Conservation (phyloP, 768 basidiomycete species). For the Brasilioporus rufonigricans region DNA sequence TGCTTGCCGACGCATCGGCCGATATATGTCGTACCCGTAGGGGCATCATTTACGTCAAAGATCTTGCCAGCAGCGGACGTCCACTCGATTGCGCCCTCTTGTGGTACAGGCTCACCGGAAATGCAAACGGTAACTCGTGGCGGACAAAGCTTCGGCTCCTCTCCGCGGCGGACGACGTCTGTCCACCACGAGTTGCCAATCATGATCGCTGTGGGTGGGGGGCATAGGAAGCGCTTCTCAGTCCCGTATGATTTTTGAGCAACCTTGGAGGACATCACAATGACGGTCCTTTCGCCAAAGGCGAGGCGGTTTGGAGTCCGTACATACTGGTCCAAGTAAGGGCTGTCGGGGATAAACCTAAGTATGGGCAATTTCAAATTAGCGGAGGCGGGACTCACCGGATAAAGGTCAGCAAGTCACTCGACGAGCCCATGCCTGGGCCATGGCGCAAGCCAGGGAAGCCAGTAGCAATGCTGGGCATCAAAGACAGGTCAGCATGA, state of each 20-base stretch:
- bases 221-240: constrained; percentile 93
- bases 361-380: constrained; percentile 17
- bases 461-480: constrained; percentile 61
- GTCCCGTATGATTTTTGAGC: constrained; percentile 97
- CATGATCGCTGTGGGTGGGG: constrained; percentile 91
- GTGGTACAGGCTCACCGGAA: constrained; percentile 83
- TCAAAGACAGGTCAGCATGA: constrained; percentile 55
- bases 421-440: constrained; percentile 58
- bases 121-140: constrained; percentile 88
- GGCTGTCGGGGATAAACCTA: constrained; percentile 40
- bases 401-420: constrained; percentile 78
- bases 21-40: constrained; percentile 81
- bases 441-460: constrained; percentile 63
- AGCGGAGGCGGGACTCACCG: constrained; percentile 43
- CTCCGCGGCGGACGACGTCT: constrained; percentile 69
- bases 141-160: constrained; percentile 69
- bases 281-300: constrained; percentile 89
- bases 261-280: constrained; percentile 97
- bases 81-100: constrained; percentile 88
- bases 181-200: constrained; percentile 96
- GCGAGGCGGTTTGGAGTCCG: constrained; percentile 81
- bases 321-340: constrained; percentile 83
- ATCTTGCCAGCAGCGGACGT: constrained; percentile 79
- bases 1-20: constrained; percentile 94
- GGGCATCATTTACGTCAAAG: constrained; percentile 77